These are phyloP conservation scores for Posidonia australis DNA, from an alignment of 106 monocot genomes.

Conservation along the genomic window DNA sequence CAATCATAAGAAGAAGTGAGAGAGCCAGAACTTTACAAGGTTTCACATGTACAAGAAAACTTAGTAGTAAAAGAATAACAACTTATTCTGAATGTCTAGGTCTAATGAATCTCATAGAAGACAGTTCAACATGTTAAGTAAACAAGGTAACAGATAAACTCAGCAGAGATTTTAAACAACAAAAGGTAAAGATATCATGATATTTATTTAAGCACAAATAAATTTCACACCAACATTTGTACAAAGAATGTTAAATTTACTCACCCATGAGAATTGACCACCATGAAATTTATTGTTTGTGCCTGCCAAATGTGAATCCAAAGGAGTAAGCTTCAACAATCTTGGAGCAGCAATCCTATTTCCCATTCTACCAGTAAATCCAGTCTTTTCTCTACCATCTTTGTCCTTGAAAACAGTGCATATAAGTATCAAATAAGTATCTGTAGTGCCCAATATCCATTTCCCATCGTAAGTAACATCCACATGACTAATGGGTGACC, in stretches of 20 bases:
- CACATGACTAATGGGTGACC: constrained; percentile 69
- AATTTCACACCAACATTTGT: background rate
- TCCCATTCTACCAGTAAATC: constrained; percentile 80
- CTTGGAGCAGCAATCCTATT: constrained; percentile 80
- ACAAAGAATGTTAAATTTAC: background rate
- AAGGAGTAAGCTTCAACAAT: constrained; percentile 74
- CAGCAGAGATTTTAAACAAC: no score
- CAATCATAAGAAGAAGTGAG: no score
- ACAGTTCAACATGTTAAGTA: no score
- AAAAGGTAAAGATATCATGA: no score
- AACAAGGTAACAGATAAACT: no score
- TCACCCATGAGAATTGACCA: constrained; percentile 90
- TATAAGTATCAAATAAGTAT: constrained; percentile 75
- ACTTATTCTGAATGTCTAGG: no score
- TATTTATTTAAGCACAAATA: background rate
- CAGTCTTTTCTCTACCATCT: constrained; percentile 85
- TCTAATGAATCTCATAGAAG: no score
- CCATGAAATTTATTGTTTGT: constrained; percentile 55
- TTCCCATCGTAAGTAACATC: constrained; percentile 93
- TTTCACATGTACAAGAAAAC: no score
- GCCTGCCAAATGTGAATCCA: constrained; percentile 69
- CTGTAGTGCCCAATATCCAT: constrained; percentile 84
- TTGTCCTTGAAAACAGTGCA: constrained; percentile 75
- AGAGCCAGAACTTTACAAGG: no score
- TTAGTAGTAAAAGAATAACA: no score